Evolutionary conservation across 1,284 basidiomycete species (phyloP).

Genomic region (Sutorius eximius): DNA sequence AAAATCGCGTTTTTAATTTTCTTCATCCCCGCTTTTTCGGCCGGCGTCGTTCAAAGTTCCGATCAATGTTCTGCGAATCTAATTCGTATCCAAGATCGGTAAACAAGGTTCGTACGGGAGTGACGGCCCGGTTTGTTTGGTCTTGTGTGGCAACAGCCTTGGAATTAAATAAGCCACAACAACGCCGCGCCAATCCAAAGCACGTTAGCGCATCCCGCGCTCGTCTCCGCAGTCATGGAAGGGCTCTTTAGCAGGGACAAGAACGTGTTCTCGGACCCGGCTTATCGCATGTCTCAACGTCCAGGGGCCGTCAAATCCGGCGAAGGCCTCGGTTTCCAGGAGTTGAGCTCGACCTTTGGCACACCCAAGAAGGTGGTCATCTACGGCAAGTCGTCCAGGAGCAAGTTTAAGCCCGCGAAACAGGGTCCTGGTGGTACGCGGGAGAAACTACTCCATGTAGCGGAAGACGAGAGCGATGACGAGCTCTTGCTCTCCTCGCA

Average conservation of each 20-base stretch:
- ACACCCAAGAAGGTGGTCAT: slow-evolving; percentile 3
- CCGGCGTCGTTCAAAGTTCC: not conserved
- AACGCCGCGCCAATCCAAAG: slow-evolving; percentile 25
- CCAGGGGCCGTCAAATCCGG: slow-evolving; percentile 30
- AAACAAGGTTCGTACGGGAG: slow-evolving; percentile 5
- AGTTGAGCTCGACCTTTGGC: slow-evolving; percentile 23
- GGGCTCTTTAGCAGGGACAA: slow-evolving; percentile 3
- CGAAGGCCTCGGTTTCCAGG: slow-evolving; percentile 29
- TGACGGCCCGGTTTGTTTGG: slow-evolving; percentile 15
- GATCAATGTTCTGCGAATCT: slow-evolving; percentile 17
- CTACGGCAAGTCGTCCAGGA: slow-evolving; percentile 3
- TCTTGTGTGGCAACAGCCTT: slow-evolving; percentile 26
- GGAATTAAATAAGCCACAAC: slow-evolving; percentile 31
- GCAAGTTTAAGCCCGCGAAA: slow-evolving; percentile 13
- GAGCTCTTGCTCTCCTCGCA: slow-evolving; percentile 34
- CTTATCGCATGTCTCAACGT: slow-evolving; percentile 28
- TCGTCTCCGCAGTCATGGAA: slow-evolving; percentile 24
- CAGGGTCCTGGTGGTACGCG: not conserved
- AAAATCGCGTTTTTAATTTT: not conserved
- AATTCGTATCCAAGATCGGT: slow-evolving; percentile 7
- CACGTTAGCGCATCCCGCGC: not conserved
- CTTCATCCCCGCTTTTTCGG: slow-evolving; percentile 8
- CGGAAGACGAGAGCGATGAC: slow-evolving; percentile 29
- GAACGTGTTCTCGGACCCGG: slow-evolving; percentile 17
- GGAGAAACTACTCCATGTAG: not conserved